phyloP scores from a whole-genome alignment of 2,329 filamentous ascomycete species.

The Claviceps pusilla region DNA sequence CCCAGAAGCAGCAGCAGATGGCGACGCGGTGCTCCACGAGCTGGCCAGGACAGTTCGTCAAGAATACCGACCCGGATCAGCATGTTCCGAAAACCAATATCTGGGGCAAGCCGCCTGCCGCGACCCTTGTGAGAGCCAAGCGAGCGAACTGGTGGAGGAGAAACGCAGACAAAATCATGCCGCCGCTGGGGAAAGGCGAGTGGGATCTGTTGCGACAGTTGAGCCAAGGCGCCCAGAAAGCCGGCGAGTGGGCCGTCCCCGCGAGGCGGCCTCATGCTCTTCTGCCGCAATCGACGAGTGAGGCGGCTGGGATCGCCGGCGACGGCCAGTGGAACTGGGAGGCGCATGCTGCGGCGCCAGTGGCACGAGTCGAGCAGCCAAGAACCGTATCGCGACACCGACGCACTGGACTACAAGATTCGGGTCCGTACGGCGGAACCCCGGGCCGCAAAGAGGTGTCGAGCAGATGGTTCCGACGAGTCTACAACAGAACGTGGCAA shows the following conservation, averaged over 20 bases:
- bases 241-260: constrained; percentile 23
- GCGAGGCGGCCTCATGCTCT: constrained; percentile 12
- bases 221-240: constrained; percentile 24
- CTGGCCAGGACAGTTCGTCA: constrained; percentile 15
- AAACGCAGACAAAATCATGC: constrained; percentile 31
- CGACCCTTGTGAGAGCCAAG: constrained; percentile 26
- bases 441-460: constrained; percentile 19
- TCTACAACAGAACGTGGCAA: constrained; percentile 32
- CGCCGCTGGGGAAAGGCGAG: constrained; percentile 38
- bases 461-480: constrained; percentile 29
- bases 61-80: constrained; percentile 18
- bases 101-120: constrained; percentile 32
- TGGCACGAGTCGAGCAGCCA: constrained; percentile 23
- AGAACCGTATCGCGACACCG: constrained; percentile 18
- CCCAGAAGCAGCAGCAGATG: constrained; percentile 24
- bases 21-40: constrained; percentile 8
- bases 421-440: constrained; percentile 23
- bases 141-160: constrained; percentile 32
- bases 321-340: constrained; percentile 26
- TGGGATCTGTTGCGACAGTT: constrained; percentile 41
- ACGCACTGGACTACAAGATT: constrained; percentile 21
- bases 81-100: constrained; percentile 28
- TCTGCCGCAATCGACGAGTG: background rate
- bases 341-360: constrained; percentile 23
- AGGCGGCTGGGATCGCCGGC: background rate